Evolutionary conservation across 1,284 basidiomycete species (phyloP).

Genomic region (Sanguinoderma infundibulare): DNA sequence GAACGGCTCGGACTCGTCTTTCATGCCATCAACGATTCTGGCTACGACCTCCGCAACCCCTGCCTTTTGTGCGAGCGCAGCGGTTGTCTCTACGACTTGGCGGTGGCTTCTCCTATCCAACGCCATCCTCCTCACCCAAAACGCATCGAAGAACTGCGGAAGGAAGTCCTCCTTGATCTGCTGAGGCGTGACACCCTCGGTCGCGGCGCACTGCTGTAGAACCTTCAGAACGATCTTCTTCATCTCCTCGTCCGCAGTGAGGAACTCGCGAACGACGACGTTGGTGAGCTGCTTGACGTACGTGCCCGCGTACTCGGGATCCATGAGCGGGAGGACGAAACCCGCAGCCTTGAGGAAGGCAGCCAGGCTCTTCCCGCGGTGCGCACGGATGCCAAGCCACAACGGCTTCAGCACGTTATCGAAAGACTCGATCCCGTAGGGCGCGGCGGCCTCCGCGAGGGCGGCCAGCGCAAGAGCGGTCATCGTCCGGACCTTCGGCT

Average conservation of each 20-base stretch:
- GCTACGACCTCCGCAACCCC: slow-evolving; percentile 96
- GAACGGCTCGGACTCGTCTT: slow-evolving; percentile 96
- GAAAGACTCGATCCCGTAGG: slow-evolving; percentile 99
- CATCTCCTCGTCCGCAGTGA: slow-evolving; percentile 99
- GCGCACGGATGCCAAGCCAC: slow-evolving; percentile 97
- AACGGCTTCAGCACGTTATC: slow-evolving; percentile 98
- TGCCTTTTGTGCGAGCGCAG: slow-evolving; percentile 95
- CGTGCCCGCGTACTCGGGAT: slow-evolving; percentile 97
- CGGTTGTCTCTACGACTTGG: slow-evolving; percentile 98
- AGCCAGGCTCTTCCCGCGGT: slow-evolving; percentile 97
- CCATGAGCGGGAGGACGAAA: slow-evolving; percentile 99
- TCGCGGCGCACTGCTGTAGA: slow-evolving; percentile 98
- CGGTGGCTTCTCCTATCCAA: slow-evolving; percentile 95
- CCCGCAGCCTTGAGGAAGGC: slow-evolving; percentile 99
- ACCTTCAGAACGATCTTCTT: slow-evolving; percentile 99
- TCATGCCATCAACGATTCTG: slow-evolving; percentile 94
- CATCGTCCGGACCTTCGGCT: slow-evolving; percentile 99
- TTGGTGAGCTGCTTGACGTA: slow-evolving; percentile 98
- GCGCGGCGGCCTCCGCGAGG: slow-evolving; percentile 95
- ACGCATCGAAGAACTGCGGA: slow-evolving; percentile 98
- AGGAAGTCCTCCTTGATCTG: slow-evolving; percentile 98
- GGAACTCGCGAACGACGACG: slow-evolving; percentile 98
- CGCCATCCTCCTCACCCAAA: slow-evolving; percentile 98
- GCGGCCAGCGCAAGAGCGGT: slow-evolving; percentile 95
- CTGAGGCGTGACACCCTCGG: slow-evolving; percentile 91